Base-by-base conservation (phyloP, 805 yeast species). In the Scheffersomyces coipomensis region DNA sequence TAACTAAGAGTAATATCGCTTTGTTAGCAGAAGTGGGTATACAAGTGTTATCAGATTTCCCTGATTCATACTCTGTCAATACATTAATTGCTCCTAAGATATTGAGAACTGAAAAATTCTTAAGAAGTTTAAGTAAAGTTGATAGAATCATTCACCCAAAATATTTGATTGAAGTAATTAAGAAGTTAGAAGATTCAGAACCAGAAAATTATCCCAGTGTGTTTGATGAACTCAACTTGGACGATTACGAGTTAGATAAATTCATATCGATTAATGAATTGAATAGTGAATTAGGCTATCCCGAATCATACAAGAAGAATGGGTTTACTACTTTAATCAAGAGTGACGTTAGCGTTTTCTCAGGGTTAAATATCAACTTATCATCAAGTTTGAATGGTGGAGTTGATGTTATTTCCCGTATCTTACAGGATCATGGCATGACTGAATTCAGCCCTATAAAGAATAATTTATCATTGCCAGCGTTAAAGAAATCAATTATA, bases 51-150 rank as follows among this genome's bases (percentile, higher is more conserved):
- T 62, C 70, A 11, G 77, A 73, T 3, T 68, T 68, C 7, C 60
- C 67, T 13, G 44, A 75, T 5, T 70, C 68, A 34, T 58, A 71
- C 32, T 37, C 76, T 16, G 39, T 42, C 22, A 52, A 79, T 50
- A 60, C 78, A 0, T 62, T 85, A 9, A 77, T 90, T 9, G 90
- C 97, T 0, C 96, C 97, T 1, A 79, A 79, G 44, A 71, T 85
- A n/a, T 56, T 85, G 50, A 70, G 97, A 47, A 91, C 98, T 0
- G 96, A 85, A 42, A 93, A 91, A 62, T 90, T 91, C 52, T 69
- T 91, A 38, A 75, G 76, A 31, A 79, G 89, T 16, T 62, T 89
- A 36, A 78, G 88, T 37, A 68, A 68, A 30, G 79, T 78, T 8
- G 60, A 64, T n/a, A 61, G 67, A 38, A 75, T 81, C 3, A 48